Conservation (phyloP, 1,139 yeast species). For the Scheffersomyces insectosa region DNA sequence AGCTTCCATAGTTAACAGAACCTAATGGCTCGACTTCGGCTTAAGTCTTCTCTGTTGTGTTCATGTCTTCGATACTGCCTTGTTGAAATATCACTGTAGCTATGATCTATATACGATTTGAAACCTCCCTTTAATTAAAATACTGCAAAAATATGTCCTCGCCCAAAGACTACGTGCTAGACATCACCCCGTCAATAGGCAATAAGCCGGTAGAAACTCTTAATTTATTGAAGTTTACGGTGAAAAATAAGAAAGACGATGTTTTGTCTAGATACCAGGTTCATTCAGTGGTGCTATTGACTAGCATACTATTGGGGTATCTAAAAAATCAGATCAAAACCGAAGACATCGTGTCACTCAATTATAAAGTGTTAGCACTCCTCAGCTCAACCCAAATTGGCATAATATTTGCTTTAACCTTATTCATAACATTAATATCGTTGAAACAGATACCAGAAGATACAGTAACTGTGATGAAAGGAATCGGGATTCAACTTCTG, state of each 20-base stretch:
- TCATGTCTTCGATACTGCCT: too few species aligned
- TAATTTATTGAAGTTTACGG: slow-evolving; percentile 22
- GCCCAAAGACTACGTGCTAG: slow-evolving; percentile 30
- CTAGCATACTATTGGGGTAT: slow-evolving; percentile 5
- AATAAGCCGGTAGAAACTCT: slow-evolving; percentile 4
- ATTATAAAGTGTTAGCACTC: too few species aligned
- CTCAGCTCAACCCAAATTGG: background rate
- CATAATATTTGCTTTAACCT: slow-evolving; percentile 4
- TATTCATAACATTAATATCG: slow-evolving; percentile 10
- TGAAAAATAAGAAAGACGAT: slow-evolving; percentile 13
- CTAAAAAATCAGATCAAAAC: background rate
- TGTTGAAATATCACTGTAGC: background rate
- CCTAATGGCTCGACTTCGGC: too few species aligned
- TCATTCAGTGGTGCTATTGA: slow-evolving; percentile 13
- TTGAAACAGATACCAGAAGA: slow-evolving; percentile 32
- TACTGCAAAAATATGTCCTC: slow-evolving; percentile 25
- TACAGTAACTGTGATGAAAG: slow-evolving; percentile 35
- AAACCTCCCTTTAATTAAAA: background rate
- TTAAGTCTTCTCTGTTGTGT: too few species aligned
- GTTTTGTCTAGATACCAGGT: slow-evolving; percentile 10
- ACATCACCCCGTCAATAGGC: slow-evolving; percentile 23
- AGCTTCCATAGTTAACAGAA: too few species aligned
- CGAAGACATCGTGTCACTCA: background rate
- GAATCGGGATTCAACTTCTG: slow-evolving; percentile 37
- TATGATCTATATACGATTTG: background rate